A percentile compares a stretch with the other conserved stretches of the same genome.
Evolutionary conservation across 2,329 filamentous ascomycete genomes (phyloP).

Genomic region (Botrytis galanthina): DNA sequence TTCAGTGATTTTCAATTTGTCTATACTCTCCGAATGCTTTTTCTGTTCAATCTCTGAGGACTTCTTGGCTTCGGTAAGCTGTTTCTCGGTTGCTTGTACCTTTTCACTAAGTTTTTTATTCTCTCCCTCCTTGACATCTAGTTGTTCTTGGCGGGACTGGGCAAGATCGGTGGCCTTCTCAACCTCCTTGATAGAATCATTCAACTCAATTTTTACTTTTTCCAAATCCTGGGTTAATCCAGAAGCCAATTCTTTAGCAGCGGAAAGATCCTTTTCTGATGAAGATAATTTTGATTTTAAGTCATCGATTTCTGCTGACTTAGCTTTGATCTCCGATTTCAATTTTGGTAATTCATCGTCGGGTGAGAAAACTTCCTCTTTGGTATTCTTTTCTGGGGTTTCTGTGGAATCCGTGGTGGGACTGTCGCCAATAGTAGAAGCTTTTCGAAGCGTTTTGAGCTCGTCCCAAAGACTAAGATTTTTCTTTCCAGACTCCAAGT

Average conservation of each 20-base stretch:
- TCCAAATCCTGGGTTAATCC: conserved; percentile 54
- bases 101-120: conserved; percentile 34
- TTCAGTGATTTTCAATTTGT: conserved; percentile 31
- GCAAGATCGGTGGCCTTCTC: conserved; percentile 56
- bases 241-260: conserved; percentile 67
- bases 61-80: conserved; percentile 29
- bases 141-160: conserved; percentile 27
- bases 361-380: conserved; percentile 86
- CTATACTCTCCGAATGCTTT: background rate
- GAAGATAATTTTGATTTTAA: conserved; percentile 67
- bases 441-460: conserved; percentile 52
- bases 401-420: conserved; percentile 22
- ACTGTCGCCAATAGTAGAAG: conserved; percentile 40
- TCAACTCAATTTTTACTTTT: conserved; percentile 53
- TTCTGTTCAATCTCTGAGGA: conserved; percentile 30
- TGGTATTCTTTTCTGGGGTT: conserved; percentile 37
- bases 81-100: conserved; percentile 30
- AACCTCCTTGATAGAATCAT: conserved; percentile 63
- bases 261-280: conserved; percentile 68
- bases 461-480: conserved; percentile 63
- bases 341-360: conserved; percentile 82
- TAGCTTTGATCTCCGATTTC: conserved; percentile 70
- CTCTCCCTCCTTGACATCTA: conserved; percentile 33
- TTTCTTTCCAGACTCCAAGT: conserved; percentile 65
- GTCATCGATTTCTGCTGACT: conserved; percentile 66